Percentiles rank a stretch among this genome's conserved stretches.
These are phyloP conservation scores for Skeletonema tropicum DNA, from an alignment of 108 stramenopile genomes.

Conservation along the genomic window DNA sequence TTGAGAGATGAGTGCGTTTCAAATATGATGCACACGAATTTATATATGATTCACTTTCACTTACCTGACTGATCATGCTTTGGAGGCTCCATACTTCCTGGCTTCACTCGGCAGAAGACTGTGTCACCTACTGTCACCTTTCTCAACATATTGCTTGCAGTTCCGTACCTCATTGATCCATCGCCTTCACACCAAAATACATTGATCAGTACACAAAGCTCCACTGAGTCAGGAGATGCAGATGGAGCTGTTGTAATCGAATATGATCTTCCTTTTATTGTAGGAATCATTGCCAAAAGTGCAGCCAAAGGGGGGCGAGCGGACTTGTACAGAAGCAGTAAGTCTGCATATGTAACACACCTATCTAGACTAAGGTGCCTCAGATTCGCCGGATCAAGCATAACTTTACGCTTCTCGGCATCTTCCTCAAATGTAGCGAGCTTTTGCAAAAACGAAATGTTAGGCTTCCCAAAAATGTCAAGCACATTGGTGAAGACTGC, in stretches of 20 bases:
- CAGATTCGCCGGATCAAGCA: conserved; percentile 49
- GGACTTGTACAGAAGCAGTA: conserved; percentile 48
- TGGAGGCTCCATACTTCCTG: conserved; percentile 70
- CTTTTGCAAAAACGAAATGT: conserved; percentile 63
- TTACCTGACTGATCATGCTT: conserved; percentile 49
- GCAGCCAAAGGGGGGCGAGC: conserved; percentile 66
- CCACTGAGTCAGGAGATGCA: conserved; percentile 46
- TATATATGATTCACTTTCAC: background rate
- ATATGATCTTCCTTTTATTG: conserved; percentile 87
- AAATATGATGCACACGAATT: background rate
- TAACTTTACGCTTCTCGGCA: conserved; percentile 51
- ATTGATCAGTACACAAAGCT: conserved; percentile 63
- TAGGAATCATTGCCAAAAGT: conserved; percentile 68
- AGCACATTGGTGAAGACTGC: conserved; percentile 62
- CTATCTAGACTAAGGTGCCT: conserved; percentile 39
- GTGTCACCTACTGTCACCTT: conserved; percentile 47
- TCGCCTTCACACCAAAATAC: conserved; percentile 61
- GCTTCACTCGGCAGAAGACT: conserved; percentile 61
- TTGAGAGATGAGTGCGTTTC: background rate
- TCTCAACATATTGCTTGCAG: conserved; percentile 66
- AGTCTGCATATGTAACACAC: conserved; percentile 60
- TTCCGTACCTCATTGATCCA: conserved; percentile 43
- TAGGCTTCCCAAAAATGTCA: conserved; percentile 74
- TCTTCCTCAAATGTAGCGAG: conserved; percentile 65
- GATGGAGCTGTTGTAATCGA: conserved; percentile 79